phyloP scores from a whole-genome alignment of 2,329 filamentous ascomycete species.

The Gnomoniopsis smithogilvyi region DNA sequence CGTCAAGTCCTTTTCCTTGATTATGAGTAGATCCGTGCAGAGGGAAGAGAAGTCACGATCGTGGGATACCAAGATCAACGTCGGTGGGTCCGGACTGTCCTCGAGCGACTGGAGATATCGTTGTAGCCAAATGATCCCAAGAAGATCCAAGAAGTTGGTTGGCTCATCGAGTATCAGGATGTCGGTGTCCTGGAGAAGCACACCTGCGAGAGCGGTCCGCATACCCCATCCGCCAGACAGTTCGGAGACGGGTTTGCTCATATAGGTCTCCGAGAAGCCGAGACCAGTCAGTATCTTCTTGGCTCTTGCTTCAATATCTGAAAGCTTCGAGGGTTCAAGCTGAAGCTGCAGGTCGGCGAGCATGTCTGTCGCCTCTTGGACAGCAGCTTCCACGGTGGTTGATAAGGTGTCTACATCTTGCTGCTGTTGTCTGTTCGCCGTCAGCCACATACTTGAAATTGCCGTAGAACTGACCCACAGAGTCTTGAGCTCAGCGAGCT shows the following conservation, averaged over 20 bases:
- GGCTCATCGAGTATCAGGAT: conserved; percentile 83
- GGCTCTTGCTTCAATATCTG: conserved; percentile 63
- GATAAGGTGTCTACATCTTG: conserved; percentile 53
- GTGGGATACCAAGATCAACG: conserved; percentile 77
- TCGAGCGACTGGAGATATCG: conserved; percentile 61
- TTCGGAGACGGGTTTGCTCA: conserved; percentile 57
- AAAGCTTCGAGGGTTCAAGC: conserved; percentile 62
- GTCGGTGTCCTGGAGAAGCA: conserved; percentile 70
- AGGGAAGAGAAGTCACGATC: conserved; percentile 78
- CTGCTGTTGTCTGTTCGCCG: conserved; percentile 41
- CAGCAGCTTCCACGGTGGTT: conserved; percentile 59
- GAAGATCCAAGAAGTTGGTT: conserved; percentile 80
- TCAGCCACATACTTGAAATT: conserved; percentile 1
- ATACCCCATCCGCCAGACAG: conserved; percentile 79
- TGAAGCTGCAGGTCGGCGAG: conserved; percentile 66
- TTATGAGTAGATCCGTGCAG: conserved; percentile 73
- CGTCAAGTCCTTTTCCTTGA: conserved; percentile 68
- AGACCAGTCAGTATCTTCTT: conserved; percentile 65
- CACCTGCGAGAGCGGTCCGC: conserved; percentile 62
- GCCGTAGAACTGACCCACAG: conserved; percentile 36
- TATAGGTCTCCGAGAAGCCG: conserved; percentile 63
- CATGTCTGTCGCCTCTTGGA: conserved; percentile 65
- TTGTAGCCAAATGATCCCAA: conserved; percentile 84
- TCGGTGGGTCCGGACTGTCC: conserved; percentile 53
- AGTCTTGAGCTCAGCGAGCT: conserved; percentile 53